Conservation (phyloP, 768 basidiomycete genomes). For the Mycena rosella region DNA sequence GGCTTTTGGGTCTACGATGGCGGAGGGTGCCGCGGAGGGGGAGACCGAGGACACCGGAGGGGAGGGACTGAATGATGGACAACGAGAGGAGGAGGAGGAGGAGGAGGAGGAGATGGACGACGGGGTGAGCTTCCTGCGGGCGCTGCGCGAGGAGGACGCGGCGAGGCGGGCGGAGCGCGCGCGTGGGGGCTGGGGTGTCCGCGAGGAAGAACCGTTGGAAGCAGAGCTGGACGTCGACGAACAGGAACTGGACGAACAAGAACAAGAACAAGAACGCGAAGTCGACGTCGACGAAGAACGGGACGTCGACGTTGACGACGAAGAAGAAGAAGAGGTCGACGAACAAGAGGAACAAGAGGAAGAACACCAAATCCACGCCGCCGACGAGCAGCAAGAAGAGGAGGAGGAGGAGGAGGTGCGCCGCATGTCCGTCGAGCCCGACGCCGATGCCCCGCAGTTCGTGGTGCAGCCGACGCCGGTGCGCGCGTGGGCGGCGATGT, state of each 20-base stretch:
- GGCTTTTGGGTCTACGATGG: no score
- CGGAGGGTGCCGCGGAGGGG: not conserved
- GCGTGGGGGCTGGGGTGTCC: no score
- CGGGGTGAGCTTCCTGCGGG: conserved; percentile 28
- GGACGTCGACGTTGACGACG: no score
- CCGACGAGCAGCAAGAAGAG: conserved; percentile 38
- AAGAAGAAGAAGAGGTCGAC: no score
- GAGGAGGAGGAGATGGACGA: conserved; percentile 27
- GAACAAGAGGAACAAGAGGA: not conserved
- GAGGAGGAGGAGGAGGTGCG: conserved; percentile 36
- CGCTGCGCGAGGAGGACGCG: conserved; percentile 36
- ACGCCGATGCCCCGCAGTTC: conserved; percentile 25
- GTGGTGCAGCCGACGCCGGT: not conserved
- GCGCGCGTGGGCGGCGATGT: not conserved
- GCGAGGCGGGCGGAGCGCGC: conserved; percentile 23
- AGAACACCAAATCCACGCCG: conserved; percentile 6
- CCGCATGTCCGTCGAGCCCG: conserved; percentile 33
- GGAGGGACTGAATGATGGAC: conserved; percentile 11
- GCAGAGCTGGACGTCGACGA: no score
- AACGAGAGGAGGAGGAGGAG: not conserved
- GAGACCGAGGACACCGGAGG: not conserved
- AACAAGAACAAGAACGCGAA: conserved; percentile 32
- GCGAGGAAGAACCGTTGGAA: no score
- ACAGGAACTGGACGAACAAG: not conserved
- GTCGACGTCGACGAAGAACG: no score